phyloP scores from a whole-genome alignment of 352 stramenopile genomes.

The Aphanomyces astaci region DNA sequence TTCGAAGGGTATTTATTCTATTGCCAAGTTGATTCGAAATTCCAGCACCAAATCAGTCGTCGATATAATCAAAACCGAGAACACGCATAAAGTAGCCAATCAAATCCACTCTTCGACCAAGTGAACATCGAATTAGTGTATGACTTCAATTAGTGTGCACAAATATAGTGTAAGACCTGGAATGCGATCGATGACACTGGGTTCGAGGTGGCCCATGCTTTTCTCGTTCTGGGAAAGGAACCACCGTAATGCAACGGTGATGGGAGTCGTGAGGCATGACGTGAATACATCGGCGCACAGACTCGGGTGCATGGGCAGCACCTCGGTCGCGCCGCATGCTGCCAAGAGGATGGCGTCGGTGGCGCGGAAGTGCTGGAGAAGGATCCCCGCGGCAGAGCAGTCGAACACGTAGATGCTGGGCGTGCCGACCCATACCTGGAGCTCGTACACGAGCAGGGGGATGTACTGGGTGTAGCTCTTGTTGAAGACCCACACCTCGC shows the following conservation, averaged over 20 bases:
- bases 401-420: conserved; percentile 97
- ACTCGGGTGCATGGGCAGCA: conserved; percentile 93
- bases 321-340: conserved; percentile 90
- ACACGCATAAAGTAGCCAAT: no score
- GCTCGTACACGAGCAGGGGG: conserved; percentile 93
- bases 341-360: conserved; percentile 96
- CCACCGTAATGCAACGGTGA: conserved; percentile 97
- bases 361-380: conserved; percentile 92
- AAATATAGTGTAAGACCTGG: conserved; percentile 29
- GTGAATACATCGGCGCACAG: conserved; percentile 99
- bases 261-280: conserved; percentile 98
- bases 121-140: no score
- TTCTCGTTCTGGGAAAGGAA: conserved; percentile 93
- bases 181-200: conserved; percentile 82
- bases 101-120: no score
- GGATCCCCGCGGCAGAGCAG: conserved; percentile 92
- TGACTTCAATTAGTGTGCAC: no score
- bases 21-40: no score
- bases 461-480: conserved; percentile 99
- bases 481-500: conserved; percentile 99
- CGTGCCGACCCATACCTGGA: conserved; percentile 91
- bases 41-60: no score
- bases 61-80: no score
- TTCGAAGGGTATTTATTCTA: no score
- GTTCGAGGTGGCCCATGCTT: conserved; percentile 79